A percentile compares a stretch with the other conserved stretches of the same genome.
phyloP scores from a whole-genome alignment of 2,329 filamentous ascomycete genomes.

The Aspergillus floridensis region DNA sequence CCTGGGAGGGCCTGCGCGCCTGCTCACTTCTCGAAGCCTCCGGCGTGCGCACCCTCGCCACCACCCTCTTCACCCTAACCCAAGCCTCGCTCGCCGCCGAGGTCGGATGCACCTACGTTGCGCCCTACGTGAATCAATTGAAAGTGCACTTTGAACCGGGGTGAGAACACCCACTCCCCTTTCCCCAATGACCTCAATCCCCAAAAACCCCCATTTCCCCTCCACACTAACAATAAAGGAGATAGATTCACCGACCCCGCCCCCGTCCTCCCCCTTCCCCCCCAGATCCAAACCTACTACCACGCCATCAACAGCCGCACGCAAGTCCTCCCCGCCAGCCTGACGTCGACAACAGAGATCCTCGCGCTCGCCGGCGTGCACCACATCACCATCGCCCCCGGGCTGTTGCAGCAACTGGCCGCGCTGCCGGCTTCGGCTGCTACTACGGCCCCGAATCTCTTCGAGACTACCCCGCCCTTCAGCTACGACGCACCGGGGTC shows the following conservation, averaged over 20 bases:
- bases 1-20: conserved; percentile 63
- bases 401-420: conserved; percentile 50
- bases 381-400: conserved; percentile 59
- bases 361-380: conserved; percentile 57
- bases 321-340: conserved; percentile 55
- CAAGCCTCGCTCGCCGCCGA: conserved; percentile 60
- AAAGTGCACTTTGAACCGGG: conserved; percentile 57
- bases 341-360: conserved; percentile 59
- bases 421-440: conserved; percentile 28
- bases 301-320: conserved; percentile 43
- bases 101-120: conserved; percentile 60
- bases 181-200: too few species aligned
- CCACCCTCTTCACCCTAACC: conserved; percentile 61
- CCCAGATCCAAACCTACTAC: conserved; percentile 55
- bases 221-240: not conserved
- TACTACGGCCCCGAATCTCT: conserved; percentile 23
- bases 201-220: not conserved
- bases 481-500: conserved; percentile 22
- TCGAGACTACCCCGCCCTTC: conserved; percentile 23
- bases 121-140: conserved; percentile 64
- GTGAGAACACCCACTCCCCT: too few species aligned
- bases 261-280: conserved; percentile 48
- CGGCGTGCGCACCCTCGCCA: conserved; percentile 60
- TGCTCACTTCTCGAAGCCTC: conserved; percentile 53
- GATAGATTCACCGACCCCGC: conserved; percentile 24